phyloP scores from a whole-genome alignment of 2,329 filamentous ascomycete species.

The Ustilaginoidea virens region DNA sequence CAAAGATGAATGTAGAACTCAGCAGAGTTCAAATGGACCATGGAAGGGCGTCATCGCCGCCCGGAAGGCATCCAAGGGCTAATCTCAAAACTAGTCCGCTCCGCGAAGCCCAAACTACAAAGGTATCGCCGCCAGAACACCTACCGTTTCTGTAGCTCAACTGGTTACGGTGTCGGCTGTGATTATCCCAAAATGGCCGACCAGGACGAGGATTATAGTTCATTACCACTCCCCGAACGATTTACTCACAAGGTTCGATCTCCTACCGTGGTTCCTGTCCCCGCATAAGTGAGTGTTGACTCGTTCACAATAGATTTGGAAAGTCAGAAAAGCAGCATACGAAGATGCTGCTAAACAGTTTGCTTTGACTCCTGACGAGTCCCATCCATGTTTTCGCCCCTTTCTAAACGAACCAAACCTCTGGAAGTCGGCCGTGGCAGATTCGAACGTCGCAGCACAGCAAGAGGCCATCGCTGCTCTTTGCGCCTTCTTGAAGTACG shows the following conservation, averaged over 20 bases:
- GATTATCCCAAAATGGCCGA: constrained; percentile 50
- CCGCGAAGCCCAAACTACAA: constrained; percentile 6
- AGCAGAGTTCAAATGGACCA: too few species aligned
- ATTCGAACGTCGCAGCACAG: constrained; percentile 94
- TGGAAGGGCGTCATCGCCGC: constrained; percentile 11
- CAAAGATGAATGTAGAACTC: too few species aligned
- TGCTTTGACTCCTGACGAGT: constrained; percentile 68
- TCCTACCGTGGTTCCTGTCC: not conserved
- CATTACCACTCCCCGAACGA: constrained; percentile 62
- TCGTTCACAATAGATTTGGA: constrained; percentile 54
- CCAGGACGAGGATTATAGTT: constrained; percentile 67
- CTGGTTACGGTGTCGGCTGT: constrained; percentile 7
- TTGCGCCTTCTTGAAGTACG: constrained; percentile 85
- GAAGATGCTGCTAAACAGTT: constrained; percentile 86
- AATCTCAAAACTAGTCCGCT: constrained; percentile 14
- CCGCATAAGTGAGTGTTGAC: constrained; percentile 4
- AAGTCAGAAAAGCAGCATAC: constrained; percentile 88
- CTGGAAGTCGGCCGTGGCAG: constrained; percentile 85
- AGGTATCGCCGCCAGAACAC: not conserved
- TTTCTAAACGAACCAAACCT: constrained; percentile 73
- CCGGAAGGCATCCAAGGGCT: constrained; percentile 13
- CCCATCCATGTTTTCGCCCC: constrained; percentile 70
- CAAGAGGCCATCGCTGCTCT: constrained; percentile 80
- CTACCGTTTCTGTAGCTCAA: constrained; percentile 7
- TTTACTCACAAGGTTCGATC: constrained; percentile 61